Conservation (phyloP, 805 yeast species). For the Kodamaea leandrae region DNA sequence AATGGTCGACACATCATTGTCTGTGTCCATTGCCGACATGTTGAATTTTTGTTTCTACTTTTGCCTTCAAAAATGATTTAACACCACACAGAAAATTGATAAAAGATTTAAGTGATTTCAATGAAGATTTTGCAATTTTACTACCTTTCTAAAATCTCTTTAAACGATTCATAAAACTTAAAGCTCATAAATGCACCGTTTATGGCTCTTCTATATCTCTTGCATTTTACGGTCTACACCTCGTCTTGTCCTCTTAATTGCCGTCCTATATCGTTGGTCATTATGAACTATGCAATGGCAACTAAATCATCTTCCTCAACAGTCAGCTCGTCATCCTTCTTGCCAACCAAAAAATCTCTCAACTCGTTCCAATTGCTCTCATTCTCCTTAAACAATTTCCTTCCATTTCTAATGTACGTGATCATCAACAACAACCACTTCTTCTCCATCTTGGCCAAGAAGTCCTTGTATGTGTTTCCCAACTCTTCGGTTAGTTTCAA, state of each 20-base stretch:
- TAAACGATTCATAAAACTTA: no score
- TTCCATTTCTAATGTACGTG: slow-evolving; percentile 35
- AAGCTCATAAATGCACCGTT: no score
- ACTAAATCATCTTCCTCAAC: no score
- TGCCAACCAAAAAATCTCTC: slow-evolving; percentile 16
- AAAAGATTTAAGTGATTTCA: background rate
- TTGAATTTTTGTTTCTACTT: slow-evolving; percentile 6
- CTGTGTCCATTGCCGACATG: slow-evolving; percentile 40
- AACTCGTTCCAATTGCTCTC: slow-evolving; percentile 35
- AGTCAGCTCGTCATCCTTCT: background rate
- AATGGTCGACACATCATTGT: slow-evolving; percentile 41
- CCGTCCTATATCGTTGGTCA: background rate
- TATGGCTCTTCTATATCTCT: no score
- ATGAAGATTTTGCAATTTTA: no score
- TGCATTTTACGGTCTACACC: no score
- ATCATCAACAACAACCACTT: slow-evolving; percentile 39
- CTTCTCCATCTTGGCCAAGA: slow-evolving; percentile 38
- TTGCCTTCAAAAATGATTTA: background rate
- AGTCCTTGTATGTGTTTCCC: slow-evolving; percentile 37
- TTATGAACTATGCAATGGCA: no score
- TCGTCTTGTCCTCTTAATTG: no score
- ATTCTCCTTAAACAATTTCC: slow-evolving; percentile 30
- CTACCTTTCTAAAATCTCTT: no score
- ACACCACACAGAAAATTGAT: background rate
- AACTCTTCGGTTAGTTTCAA: slow-evolving; percentile 42